Percentiles rank a stretch among this genome's conserved stretches.
Evolutionary conservation across 192 early-diverging fungal species (phyloP).

Genomic region (Rhizophlyctis rosea): DNA sequence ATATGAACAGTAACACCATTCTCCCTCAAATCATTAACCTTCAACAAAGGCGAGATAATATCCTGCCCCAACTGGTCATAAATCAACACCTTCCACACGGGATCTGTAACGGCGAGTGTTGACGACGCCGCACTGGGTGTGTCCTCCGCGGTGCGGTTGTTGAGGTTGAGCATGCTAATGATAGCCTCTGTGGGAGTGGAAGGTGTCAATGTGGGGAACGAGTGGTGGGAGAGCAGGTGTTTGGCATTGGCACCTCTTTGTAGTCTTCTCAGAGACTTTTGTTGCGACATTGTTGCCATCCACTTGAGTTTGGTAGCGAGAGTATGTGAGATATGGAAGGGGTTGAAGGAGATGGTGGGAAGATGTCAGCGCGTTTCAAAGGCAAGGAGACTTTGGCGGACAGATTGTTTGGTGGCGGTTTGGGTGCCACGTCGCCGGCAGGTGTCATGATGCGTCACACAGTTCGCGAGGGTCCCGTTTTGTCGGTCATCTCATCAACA

Average conservation of each 20-base stretch:
- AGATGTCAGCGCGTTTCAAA: no score
- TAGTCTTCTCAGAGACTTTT: constrained; percentile 23
- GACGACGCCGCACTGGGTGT: constrained; percentile 18
- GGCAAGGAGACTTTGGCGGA: no score
- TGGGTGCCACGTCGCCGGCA: no score
- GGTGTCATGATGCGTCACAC: no score
- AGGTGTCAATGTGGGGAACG: background rate
- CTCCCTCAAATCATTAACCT: constrained; percentile 92
- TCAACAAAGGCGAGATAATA: constrained; percentile 94
- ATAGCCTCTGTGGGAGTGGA: constrained; percentile 61
- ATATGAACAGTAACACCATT: constrained; percentile 97
- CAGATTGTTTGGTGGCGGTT: no score
- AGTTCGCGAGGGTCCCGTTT: no score
- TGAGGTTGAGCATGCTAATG: constrained; percentile 82
- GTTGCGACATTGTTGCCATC: background rate
- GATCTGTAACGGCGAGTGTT: constrained; percentile 43
- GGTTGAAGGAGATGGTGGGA: no score
- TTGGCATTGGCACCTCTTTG: constrained; percentile 19
- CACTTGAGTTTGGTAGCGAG: no score
- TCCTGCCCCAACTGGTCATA: constrained; percentile 92
- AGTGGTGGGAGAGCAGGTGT: background rate
- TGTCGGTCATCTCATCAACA: no score
- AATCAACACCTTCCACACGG: constrained; percentile 96
- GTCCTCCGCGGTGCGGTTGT: constrained; percentile 43
- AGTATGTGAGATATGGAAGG: no score